phyloP scores from a whole-genome alignment of 1,139 yeast species.

The Maudiozyma humilis region DNA sequence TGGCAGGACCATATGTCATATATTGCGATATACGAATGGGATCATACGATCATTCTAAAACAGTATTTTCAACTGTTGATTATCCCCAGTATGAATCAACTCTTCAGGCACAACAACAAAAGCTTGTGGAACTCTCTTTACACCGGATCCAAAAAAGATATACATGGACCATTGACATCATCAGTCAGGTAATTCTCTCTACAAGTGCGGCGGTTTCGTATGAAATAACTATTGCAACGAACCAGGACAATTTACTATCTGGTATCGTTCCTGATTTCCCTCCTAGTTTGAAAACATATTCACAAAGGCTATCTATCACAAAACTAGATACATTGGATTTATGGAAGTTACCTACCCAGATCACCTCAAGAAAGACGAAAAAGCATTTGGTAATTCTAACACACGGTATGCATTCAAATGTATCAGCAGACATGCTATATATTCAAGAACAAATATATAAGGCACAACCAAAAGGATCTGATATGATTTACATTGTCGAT shows the following conservation, averaged over 20 bases:
- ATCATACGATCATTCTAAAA: constrained; percentile 53
- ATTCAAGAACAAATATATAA: constrained; percentile 73
- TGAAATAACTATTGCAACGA: constrained; percentile 56
- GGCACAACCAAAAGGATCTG: constrained; percentile 35
- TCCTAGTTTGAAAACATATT: constrained; percentile 21
- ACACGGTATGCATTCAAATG: constrained; percentile 89
- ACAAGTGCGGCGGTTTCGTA: constrained; percentile 61
- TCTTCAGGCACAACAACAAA: constrained; percentile 60
- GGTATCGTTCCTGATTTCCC: constrained; percentile 10
- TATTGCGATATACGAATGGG: constrained; percentile 73
- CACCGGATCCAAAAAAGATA: constrained; percentile 42
- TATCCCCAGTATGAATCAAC: constrained; percentile 74
- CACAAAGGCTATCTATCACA: constrained; percentile 34
- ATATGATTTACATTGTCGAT: constrained; percentile 61
- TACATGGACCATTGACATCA: constrained; percentile 76
- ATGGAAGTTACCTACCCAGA: constrained; percentile 59
- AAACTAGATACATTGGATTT: constrained; percentile 58
- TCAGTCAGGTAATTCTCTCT: constrained; percentile 76
- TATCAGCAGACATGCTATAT: constrained; percentile 81
- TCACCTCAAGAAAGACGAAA: constrained; percentile 11
- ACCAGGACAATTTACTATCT: constrained; percentile 30
- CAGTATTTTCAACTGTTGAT: constrained; percentile 56
- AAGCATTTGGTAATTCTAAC: constrained; percentile 41
- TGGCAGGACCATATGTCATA: constrained; percentile 81
- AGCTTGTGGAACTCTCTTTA: constrained; percentile 43